Conservation (phyloP, 2,329 filamentous ascomycete genomes). For the Aspergillus fischeri region DNA sequence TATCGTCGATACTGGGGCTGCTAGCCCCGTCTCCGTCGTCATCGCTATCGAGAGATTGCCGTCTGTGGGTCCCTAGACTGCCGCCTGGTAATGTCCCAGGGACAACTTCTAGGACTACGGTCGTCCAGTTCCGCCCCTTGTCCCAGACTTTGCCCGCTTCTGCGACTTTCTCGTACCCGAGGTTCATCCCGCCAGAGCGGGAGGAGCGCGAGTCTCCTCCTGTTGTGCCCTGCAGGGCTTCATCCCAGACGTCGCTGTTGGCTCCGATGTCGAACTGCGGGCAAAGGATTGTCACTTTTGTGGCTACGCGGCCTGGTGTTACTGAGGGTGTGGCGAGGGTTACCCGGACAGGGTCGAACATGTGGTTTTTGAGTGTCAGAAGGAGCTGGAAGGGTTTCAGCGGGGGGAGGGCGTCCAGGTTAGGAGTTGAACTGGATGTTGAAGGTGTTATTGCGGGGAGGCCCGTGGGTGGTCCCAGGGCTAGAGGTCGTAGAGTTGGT, state of each 20-base stretch:
- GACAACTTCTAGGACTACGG: slow-evolving; percentile 87
- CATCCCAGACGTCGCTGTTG: slow-evolving; percentile 92
- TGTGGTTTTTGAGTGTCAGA: slow-evolving; percentile 85
- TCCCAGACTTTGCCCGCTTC: slow-evolving; percentile 98
- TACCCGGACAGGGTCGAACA: slow-evolving; percentile 86
- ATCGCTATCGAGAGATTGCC: slow-evolving; percentile 19
- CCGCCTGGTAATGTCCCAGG: slow-evolving; percentile 44
- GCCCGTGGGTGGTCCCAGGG: slow-evolving; percentile 37
- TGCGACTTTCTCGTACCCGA: slow-evolving; percentile 50
- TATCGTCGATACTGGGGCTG: slow-evolving; percentile 20
- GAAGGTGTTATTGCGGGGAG: slow-evolving; percentile 24
- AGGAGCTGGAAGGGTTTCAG: slow-evolving; percentile 68
- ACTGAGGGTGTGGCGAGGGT: slow-evolving; percentile 78
- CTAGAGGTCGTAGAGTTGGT: slow-evolving; percentile 62
- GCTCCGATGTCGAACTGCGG: slow-evolving; percentile 92
- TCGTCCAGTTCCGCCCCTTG: slow-evolving; percentile 88
- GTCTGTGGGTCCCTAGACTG: neutral
- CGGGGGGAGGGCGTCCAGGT: slow-evolving; percentile 46
- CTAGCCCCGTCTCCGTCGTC: slow-evolving; percentile 11
- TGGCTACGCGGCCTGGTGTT: slow-evolving; percentile 71
- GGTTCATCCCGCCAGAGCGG: slow-evolving; percentile 37
- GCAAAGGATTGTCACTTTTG: slow-evolving; percentile 85
- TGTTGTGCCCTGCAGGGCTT: slow-evolving; percentile 62
- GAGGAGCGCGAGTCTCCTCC: slow-evolving; percentile 38
- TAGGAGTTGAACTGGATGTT: slow-evolving; percentile 22